Percentiles rank a stretch among this genome's conserved stretches.
phyloP scores from a whole-genome alignment of 202 grass and related monocot species.

The Setaria italica region DNA sequence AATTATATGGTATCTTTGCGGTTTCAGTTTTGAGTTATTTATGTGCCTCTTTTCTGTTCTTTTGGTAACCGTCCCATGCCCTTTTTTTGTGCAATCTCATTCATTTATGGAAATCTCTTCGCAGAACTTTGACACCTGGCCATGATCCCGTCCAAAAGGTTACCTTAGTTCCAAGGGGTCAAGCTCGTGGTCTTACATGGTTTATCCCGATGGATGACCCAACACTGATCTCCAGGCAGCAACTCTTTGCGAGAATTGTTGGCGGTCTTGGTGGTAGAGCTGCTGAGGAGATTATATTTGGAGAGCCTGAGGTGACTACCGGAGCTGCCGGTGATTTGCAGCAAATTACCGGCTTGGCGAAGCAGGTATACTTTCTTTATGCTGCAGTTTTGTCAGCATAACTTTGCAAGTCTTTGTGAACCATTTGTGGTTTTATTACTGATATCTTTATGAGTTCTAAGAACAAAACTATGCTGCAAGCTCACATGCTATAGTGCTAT shows the following conservation, averaged over 20 bases:
- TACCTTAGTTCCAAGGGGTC: slow-evolving; percentile 90
- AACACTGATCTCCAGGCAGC: slow-evolving; percentile 91
- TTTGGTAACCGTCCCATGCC: background rate
- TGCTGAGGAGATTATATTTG: slow-evolving; percentile 93
- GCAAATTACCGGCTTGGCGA: slow-evolving; percentile 96
- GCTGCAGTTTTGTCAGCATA: slow-evolving; percentile 21
- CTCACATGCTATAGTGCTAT: background rate
- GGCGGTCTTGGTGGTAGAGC: slow-evolving; percentile 96
- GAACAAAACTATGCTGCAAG: background rate
- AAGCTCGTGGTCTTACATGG: slow-evolving; percentile 98
- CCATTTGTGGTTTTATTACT: slow-evolving; percentile 12
- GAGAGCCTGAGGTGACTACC: slow-evolving; percentile 96
- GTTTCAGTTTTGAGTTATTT: background rate
- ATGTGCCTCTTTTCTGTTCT: slow-evolving; percentile 7
- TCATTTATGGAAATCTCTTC: slow-evolving; percentile 34
- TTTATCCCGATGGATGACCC: slow-evolving; percentile 98
- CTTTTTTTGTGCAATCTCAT: background rate
- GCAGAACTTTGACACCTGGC: slow-evolving; percentile 92
- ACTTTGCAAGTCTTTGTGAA: background rate
- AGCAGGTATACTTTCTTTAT: slow-evolving; percentile 65
- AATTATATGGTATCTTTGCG: background rate
- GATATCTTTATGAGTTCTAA: background rate
- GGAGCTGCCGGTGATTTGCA: slow-evolving; percentile 98
- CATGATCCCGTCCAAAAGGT: slow-evolving; percentile 99
- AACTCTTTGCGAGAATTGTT: slow-evolving; percentile 96